phyloP scores from a whole-genome alignment of 2,329 filamentous ascomycete species.

The Chaetoscypha palmicola region DNA sequence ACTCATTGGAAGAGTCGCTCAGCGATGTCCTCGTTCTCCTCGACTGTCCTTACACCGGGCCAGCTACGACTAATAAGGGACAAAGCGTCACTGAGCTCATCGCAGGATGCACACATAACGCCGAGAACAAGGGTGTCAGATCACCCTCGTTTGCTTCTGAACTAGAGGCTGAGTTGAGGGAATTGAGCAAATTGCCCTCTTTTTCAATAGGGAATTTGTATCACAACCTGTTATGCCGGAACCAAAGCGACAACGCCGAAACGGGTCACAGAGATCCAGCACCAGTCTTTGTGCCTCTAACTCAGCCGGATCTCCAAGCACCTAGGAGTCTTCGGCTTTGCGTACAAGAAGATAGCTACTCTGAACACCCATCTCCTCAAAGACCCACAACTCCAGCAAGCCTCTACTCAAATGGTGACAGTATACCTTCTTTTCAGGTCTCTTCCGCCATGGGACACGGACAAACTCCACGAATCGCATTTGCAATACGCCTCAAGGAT shows the following conservation, averaged over 20 bases:
- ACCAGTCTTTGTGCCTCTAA: slow-evolving; percentile 14
- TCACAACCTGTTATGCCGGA: slow-evolving; percentile 19
- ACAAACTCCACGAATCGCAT: slow-evolving; percentile 18
- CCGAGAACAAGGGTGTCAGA: slow-evolving; percentile 1
- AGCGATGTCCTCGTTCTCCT: slow-evolving; percentile 18
- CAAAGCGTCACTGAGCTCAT: slow-evolving; percentile 20
- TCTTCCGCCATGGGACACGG: slow-evolving; percentile 10
- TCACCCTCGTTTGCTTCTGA: slow-evolving; percentile 13
- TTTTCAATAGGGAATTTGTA: slow-evolving; percentile 23
- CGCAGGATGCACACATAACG: slow-evolving; percentile 12
- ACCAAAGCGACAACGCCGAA: slow-evolving; percentile 12
- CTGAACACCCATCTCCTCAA: slow-evolving; percentile 9
- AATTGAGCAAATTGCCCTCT: slow-evolving; percentile 17
- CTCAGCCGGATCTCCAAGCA: slow-evolving; percentile 10
- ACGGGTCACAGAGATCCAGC: slow-evolving; percentile 6
- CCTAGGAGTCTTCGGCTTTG: slow-evolving; percentile 21
- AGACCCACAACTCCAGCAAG: not conserved
- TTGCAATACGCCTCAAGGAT: slow-evolving; percentile 18
- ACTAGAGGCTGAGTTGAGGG: slow-evolving; percentile 15
- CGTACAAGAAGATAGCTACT: slow-evolving; percentile 7
- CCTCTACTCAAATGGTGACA: not conserved
- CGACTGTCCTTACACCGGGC: slow-evolving; percentile 15
- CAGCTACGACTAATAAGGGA: slow-evolving; percentile 5
- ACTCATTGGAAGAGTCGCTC: slow-evolving; percentile 12
- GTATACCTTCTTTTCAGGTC: slow-evolving; percentile 14